Percentiles rank a stretch among this genome's conserved stretches.
These are phyloP conservation scores for Typha latifolia DNA, from an alignment of 176 grass and related monocot genomes.

Conservation along the genomic window DNA sequence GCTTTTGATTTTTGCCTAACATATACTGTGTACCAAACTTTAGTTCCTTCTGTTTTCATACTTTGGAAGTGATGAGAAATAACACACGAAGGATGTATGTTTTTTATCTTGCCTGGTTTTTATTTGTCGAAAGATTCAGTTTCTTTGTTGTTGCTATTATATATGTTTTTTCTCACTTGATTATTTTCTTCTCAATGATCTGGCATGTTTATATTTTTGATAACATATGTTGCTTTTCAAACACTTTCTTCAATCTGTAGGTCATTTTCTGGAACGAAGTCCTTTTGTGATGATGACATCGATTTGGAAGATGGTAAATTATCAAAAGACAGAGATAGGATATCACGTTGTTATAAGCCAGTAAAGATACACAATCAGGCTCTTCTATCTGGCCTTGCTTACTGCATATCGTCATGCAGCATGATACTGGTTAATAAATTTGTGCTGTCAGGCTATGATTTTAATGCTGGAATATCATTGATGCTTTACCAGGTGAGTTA, in stretches of 20 bases:
- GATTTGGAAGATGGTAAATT: slow-evolving; percentile 78
- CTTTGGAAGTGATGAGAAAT: too few relatives aligned
- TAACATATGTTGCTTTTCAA: slow-evolving; percentile 20
- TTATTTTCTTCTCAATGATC: slow-evolving; percentile 1
- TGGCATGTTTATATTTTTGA: not conserved
- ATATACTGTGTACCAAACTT: too few relatives aligned
- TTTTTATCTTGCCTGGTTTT: not conserved
- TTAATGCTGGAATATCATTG: slow-evolving; percentile 85
- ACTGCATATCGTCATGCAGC: slow-evolving; percentile 86
- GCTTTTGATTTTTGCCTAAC: too few relatives aligned
- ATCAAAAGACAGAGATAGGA: slow-evolving; percentile 54
- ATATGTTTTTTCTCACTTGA: slow-evolving; percentile 5
- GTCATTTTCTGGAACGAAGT: slow-evolving; percentile 27
- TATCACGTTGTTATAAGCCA: slow-evolving; percentile 25
- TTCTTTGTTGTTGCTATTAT: not conserved
- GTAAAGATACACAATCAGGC: slow-evolving; percentile 62
- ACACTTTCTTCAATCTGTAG: slow-evolving; percentile 32
- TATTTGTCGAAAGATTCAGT: not conserved
- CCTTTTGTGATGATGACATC: slow-evolving; percentile 36
- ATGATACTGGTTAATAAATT: slow-evolving; percentile 97
- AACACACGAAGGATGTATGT: not conserved
- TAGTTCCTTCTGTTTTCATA: too few relatives aligned
- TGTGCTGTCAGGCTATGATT: slow-evolving; percentile 75
- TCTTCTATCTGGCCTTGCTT: slow-evolving; percentile 81
- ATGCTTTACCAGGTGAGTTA: slow-evolving; percentile 85